These are phyloP conservation scores for Mortierella sp. DNA, from an alignment of 371 early-diverging fungal genomes.

Conservation along the genomic window DNA sequence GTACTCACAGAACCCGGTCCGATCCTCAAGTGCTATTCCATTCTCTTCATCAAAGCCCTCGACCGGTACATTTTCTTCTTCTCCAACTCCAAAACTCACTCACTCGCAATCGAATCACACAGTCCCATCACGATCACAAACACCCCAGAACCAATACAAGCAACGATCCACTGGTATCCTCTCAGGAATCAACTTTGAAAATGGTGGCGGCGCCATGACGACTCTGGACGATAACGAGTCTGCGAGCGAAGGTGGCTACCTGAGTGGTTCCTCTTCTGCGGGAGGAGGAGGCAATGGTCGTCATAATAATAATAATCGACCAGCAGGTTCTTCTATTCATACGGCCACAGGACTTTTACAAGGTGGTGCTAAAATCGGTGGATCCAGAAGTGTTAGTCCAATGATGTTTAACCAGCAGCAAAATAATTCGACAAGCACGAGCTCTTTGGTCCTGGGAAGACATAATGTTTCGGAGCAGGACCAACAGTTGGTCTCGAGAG, in stretches of 20 bases:
- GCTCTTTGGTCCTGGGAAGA: conserved; percentile 41
- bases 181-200: conserved; percentile 45
- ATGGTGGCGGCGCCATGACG: conserved; percentile 49
- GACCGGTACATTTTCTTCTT: not conserved
- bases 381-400: conserved; percentile 31
- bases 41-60: conserved; percentile 16
- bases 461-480: conserved; percentile 53
- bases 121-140: not conserved
- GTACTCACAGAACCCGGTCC: conserved; percentile 22
- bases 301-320: conserved; percentile 5
- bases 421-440: conserved; percentile 41
- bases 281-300: conserved; percentile 1
- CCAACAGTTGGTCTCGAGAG: conserved; percentile 45
- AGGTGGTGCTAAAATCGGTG: not conserved
- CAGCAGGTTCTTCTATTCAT: not conserved
- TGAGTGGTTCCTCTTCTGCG: conserved; percentile 33
- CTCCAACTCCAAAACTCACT: not conserved
- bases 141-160: conserved; percentile 23
- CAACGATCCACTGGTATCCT: conserved; percentile 44
- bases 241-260: conserved; percentile 40
- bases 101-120: conserved; percentile 8
- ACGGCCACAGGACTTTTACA: not conserved
- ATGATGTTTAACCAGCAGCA: conserved; percentile 29
- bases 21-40: conserved; percentile 39
- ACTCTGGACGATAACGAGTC: conserved; percentile 35